These are phyloP conservation scores for Cordyceps pruinosa DNA, from an alignment of 2,329 filamentous ascomycete species.

Conservation along the genomic window DNA sequence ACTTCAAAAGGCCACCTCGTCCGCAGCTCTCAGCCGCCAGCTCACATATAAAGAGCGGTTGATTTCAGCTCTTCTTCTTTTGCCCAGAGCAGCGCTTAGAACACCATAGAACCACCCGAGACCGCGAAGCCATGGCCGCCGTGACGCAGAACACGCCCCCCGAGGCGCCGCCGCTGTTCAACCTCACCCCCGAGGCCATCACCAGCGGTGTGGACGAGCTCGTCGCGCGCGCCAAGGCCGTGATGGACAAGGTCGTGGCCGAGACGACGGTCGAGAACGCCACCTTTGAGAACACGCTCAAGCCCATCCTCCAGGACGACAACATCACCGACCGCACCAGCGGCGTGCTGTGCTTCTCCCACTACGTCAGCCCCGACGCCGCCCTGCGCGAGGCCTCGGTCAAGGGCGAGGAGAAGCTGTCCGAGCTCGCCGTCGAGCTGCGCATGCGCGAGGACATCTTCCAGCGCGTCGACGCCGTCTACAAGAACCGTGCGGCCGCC, in stretches of 20 bases:
- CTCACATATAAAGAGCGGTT: not conserved
- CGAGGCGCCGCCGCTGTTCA: constrained; percentile 72
- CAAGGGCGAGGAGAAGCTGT: constrained; percentile 67
- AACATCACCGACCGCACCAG: constrained; percentile 58
- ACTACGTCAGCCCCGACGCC: constrained; percentile 66
- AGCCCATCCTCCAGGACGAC: constrained; percentile 56
- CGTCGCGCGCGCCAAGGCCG: constrained; percentile 53
- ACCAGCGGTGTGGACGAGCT: constrained; percentile 59
- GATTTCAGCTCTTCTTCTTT: not conserved
- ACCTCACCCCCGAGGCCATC: constrained; percentile 63
- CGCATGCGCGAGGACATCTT: constrained; percentile 79
- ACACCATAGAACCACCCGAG: not conserved
- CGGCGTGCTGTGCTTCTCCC: constrained; percentile 71
- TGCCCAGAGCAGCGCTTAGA: not conserved
- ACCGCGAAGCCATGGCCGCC: not conserved
- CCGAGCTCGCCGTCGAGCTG: constrained; percentile 71
- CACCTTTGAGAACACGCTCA: constrained; percentile 47
- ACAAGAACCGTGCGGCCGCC: constrained; percentile 43
- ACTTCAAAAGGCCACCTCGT: constrained; percentile 1
- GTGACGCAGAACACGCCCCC: constrained; percentile 43
- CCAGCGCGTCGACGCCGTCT: constrained; percentile 53
- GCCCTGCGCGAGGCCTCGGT: constrained; percentile 67
- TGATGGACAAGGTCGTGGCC: constrained; percentile 62
- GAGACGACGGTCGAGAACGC: constrained; percentile 46
- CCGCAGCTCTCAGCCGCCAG: not conserved